phyloP scores from a whole-genome alignment of 192 early-diverging fungal species.

The Coemansia sp. region DNA sequence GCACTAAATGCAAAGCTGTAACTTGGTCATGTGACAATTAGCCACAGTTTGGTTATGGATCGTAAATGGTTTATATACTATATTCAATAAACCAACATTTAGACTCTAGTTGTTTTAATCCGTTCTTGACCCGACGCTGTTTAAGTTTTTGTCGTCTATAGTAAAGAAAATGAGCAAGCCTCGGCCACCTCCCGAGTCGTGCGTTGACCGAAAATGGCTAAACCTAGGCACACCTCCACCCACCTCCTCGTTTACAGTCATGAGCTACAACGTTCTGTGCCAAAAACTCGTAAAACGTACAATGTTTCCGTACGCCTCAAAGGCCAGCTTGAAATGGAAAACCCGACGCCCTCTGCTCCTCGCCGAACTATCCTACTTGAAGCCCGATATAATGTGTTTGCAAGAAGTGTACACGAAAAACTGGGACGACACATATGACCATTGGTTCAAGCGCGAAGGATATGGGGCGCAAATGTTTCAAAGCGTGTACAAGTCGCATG shows the following conservation, averaged over 20 bases:
- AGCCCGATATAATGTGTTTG: constrained; percentile 59
- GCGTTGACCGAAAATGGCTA: constrained; percentile 34
- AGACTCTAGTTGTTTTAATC: too few relatives aligned
- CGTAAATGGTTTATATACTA: too few relatives aligned
- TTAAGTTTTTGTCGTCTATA: not conserved
- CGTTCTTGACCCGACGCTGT: too few relatives aligned
- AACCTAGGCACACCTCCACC: constrained; percentile 9
- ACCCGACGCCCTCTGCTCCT: constrained; percentile 49
- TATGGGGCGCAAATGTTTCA: constrained; percentile 41
- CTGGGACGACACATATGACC: constrained; percentile 28
- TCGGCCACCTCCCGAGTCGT: constrained; percentile 19
- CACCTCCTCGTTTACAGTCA: constrained; percentile 42
- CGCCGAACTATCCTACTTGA: constrained; percentile 47
- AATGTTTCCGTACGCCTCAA: constrained; percentile 59
- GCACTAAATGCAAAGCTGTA: constrained; percentile 16
- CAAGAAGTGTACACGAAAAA: constrained; percentile 57
- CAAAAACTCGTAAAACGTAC: constrained; percentile 56
- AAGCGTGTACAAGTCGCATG: constrained; percentile 36
- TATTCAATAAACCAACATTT: too few relatives aligned
- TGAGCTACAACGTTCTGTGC: constrained; percentile 65
- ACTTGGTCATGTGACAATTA: constrained; percentile 1
- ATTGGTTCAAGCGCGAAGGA: constrained; percentile 23
- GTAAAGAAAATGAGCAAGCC: not conserved
- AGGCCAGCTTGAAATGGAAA: constrained; percentile 57
- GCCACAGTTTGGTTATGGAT: not conserved